A percentile compares a stretch with the other conserved stretches of the same genome.
phyloP scores from a whole-genome alignment of 805 yeast genomes.

The Yamadazyma scolyti region DNA sequence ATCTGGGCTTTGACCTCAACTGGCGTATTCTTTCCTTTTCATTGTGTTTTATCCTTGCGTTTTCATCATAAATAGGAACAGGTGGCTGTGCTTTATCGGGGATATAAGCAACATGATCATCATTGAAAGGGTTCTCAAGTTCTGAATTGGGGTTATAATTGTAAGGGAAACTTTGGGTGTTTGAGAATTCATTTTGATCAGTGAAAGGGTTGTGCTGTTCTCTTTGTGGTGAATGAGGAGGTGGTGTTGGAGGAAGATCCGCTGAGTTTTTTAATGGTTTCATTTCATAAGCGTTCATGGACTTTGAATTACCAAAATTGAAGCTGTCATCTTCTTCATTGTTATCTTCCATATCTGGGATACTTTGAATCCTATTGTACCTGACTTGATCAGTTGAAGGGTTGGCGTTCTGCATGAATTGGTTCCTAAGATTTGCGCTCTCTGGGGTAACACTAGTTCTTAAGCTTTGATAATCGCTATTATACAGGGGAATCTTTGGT shows the following conservation, averaged over 20 bases:
- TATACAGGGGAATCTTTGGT: too few relatives aligned
- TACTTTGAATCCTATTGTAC: slow-evolving; percentile 1
- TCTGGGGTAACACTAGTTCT: slow-evolving; percentile 4
- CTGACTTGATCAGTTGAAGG: slow-evolving; percentile 9
- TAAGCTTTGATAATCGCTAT: slow-evolving; percentile 5
- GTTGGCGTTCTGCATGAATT: slow-evolving; percentile 17
- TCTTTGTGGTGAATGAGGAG: slow-evolving; percentile 7
- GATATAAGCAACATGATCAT: slow-evolving; percentile 2
- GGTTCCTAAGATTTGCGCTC: slow-evolving; percentile 10
- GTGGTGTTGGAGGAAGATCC: slow-evolving; percentile 2
- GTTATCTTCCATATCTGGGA: too few relatives aligned
- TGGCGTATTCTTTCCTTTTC: slow-evolving; percentile 22
- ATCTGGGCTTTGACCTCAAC: slow-evolving; percentile 24
- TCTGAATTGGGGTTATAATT: slow-evolving; percentile 1
- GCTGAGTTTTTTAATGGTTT: slow-evolving; percentile 1
- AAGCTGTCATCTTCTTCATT: slow-evolving; percentile 8
- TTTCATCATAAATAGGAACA: slow-evolving; percentile 10
- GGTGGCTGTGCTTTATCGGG: slow-evolving; percentile 12
- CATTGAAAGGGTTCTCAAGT: slow-evolving; percentile 9
- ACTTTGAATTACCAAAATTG: slow-evolving; percentile 4
- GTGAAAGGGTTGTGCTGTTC: slow-evolving; percentile 2
- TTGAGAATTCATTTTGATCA: slow-evolving; percentile 2
- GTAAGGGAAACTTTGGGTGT: slow-evolving; percentile 8
- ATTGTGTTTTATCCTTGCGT: slow-evolving; percentile 13
- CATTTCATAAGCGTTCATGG: slow-evolving; percentile 10